phyloP scores from a whole-genome alignment of 2,329 filamentous ascomycete species.

The Ambrosiella cleistominuta region DNA sequence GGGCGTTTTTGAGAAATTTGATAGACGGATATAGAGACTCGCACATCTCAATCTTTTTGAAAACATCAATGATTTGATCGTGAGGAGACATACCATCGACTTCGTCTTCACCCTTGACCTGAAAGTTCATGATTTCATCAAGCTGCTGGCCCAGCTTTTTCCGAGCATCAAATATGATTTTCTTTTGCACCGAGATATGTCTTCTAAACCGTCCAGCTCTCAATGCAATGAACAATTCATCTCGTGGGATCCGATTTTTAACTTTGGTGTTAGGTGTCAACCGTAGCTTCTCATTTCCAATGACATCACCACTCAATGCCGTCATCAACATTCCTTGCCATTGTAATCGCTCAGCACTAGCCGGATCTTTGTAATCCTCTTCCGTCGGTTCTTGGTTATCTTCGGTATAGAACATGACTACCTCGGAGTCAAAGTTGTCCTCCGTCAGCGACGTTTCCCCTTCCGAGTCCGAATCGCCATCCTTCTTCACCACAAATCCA shows the following conservation, averaged over 20 bases:
- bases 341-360: constrained; percentile 77
- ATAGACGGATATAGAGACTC: constrained; percentile 74
- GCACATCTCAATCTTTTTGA: constrained; percentile 77
- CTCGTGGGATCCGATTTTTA: constrained; percentile 40
- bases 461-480: constrained; percentile 66
- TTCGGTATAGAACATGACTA: constrained; percentile 79
- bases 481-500: constrained; percentile 43
- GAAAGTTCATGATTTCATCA: constrained; percentile 80
- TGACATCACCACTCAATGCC: constrained; percentile 88
- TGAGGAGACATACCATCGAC: constrained; percentile 64
- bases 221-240: constrained; percentile 73
- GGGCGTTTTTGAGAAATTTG: constrained; percentile 52
- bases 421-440: constrained; percentile 86
- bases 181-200: constrained; percentile 65
- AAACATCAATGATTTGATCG: constrained; percentile 77
- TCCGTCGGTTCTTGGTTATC: constrained; percentile 75
- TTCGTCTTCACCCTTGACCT: constrained; percentile 85
- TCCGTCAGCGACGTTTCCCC: constrained; percentile 81
- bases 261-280: constrained; percentile 36
- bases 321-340: constrained; percentile 98
- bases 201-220: constrained; percentile 70
- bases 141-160: constrained; percentile 54
- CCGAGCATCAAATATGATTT: constrained; percentile 74
- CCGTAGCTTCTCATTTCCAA: constrained; percentile 93
- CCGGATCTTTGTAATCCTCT: constrained; percentile 76